phyloP scores from a whole-genome alignment of 2,329 filamentous ascomycete genomes.

The Niveomyces coronatus region DNA sequence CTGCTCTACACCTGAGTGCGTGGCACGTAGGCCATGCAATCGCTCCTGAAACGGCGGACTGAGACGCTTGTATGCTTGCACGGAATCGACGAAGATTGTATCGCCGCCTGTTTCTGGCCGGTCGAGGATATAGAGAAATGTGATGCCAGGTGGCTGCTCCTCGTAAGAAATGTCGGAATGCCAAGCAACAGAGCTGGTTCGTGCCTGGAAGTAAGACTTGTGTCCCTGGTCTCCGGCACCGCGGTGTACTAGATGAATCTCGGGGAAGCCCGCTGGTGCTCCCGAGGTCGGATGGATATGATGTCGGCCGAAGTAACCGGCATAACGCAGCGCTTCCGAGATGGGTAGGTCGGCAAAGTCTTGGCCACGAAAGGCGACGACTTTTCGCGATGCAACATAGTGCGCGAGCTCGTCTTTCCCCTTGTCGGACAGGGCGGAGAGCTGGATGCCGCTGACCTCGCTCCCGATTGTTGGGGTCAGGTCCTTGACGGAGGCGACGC shows the following conservation, averaged over 20 bases:
- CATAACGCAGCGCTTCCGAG: constrained; percentile 50
- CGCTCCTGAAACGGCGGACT: constrained; percentile 65
- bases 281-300: constrained; percentile 67
- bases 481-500: constrained; percentile 25
- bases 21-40: constrained; percentile 63
- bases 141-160: constrained; percentile 70
- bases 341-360: constrained; percentile 53
- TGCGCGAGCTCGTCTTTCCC: constrained; percentile 58
- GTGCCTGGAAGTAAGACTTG: constrained; percentile 49
- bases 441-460: constrained; percentile 52
- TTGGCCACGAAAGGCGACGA: constrained; percentile 59
- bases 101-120: constrained; percentile 65
- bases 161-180: constrained; percentile 78
- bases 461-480: constrained; percentile 55
- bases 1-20: constrained; percentile 70
- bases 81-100: constrained; percentile 66
- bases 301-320: constrained; percentile 57
- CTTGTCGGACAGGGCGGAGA: constrained; percentile 49
- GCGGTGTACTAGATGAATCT: constrained; percentile 59
- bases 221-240: constrained; percentile 35
- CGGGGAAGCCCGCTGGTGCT: constrained; percentile 53
- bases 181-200: constrained; percentile 70
- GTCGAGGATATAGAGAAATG: constrained; percentile 72
- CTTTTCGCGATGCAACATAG: constrained; percentile 55
- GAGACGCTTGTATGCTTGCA: constrained; percentile 64